Evolutionary conservation across 768 basidiomycete genomes (phyloP).

Genomic region (Termitomyces heimii): DNA sequence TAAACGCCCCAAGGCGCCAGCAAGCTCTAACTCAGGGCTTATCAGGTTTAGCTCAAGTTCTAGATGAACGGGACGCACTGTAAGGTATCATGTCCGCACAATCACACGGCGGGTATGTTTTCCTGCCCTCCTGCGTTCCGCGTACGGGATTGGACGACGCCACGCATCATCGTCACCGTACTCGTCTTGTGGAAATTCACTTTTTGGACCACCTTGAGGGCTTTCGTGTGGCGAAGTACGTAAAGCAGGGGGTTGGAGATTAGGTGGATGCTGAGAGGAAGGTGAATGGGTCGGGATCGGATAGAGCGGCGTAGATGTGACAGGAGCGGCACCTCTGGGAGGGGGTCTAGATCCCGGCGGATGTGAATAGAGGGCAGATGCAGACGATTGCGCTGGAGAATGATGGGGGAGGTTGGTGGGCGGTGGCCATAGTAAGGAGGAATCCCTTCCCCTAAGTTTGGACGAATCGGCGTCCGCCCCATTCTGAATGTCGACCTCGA

Average conservation of each 20-base stretch:
- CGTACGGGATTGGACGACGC: conserved; percentile 67
- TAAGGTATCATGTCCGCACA: conserved; percentile 36
- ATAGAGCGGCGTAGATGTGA: conserved; percentile 27
- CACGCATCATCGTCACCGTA: conserved; percentile 66
- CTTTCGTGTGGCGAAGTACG: conserved; percentile 44
- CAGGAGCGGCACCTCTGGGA: conserved; percentile 25
- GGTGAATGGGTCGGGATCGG: conserved; percentile 24
- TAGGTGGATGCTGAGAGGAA: conserved; percentile 23
- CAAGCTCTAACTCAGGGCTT: conserved; percentile 7
- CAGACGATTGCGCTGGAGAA: conserved; percentile 27
- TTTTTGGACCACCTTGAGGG: conserved; percentile 29
- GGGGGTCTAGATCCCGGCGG: conserved; percentile 25
- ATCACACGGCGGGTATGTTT: conserved; percentile 77
- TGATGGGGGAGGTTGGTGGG: conserved; percentile 22
- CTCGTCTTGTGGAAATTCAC: conserved; percentile 39
- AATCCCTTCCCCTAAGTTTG: conserved; percentile 17
- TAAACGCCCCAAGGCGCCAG: conserved; percentile 5
- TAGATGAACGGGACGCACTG: conserved; percentile 8
- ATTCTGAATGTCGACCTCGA: conserved; percentile 56
- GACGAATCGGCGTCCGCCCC: conserved; percentile 23
- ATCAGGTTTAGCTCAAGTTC: conserved; percentile 1
- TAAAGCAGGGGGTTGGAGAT: conserved; percentile 30
- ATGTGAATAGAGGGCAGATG: conserved; percentile 28
- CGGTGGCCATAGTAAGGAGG: conserved; percentile 20
- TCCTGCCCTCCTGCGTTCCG: conserved; percentile 70